A percentile compares a stretch with the other conserved stretches of the same genome.
Conservation (phyloP, 805 yeast species). For the Saccharomycopsis malanga region DNA sequence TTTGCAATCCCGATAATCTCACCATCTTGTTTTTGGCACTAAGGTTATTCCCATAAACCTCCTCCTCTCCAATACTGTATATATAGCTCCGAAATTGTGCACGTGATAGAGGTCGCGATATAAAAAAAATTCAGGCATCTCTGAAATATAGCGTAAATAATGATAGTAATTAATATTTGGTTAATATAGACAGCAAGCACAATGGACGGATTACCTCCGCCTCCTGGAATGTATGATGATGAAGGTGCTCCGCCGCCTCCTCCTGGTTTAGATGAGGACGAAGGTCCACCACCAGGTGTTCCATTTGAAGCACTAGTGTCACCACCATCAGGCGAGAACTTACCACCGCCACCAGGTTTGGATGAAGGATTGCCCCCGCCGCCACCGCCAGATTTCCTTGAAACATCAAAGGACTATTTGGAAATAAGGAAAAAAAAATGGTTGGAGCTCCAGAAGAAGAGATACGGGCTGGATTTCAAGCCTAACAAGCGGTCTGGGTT, state of each 20-base stretch:
- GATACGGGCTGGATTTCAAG: conserved; percentile 36
- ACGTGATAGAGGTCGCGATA: too few species aligned
- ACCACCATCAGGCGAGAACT: conserved; percentile 30
- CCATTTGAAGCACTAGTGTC: conserved; percentile 25
- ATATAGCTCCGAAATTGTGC: too few species aligned
- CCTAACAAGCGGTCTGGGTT: conserved; percentile 35
- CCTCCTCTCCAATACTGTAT: too few species aligned
- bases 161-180: too few species aligned
- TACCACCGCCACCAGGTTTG: conserved; percentile 29
- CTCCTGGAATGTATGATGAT: conserved; percentile 3
- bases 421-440: conserved; percentile 47
- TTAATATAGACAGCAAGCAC: too few species aligned
- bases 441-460: conserved; percentile 54
- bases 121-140: too few species aligned
- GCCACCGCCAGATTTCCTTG: conserved; percentile 15
- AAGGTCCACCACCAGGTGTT: conserved; percentile 28
- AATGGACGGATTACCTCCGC: conserved; percentile 19
- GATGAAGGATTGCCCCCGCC: conserved; percentile 23
- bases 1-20: conserved; percentile 21
- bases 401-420: conserved; percentile 27
- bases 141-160: too few species aligned
- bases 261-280: conserved; percentile 21
- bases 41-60: too few species aligned
- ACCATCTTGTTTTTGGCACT: conserved; percentile 13
- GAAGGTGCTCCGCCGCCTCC: conserved; percentile 27